These are phyloP conservation scores for Dunaliella sp. DNA, from an alignment of 139 green algal genomes.

Conservation along the genomic window DNA sequence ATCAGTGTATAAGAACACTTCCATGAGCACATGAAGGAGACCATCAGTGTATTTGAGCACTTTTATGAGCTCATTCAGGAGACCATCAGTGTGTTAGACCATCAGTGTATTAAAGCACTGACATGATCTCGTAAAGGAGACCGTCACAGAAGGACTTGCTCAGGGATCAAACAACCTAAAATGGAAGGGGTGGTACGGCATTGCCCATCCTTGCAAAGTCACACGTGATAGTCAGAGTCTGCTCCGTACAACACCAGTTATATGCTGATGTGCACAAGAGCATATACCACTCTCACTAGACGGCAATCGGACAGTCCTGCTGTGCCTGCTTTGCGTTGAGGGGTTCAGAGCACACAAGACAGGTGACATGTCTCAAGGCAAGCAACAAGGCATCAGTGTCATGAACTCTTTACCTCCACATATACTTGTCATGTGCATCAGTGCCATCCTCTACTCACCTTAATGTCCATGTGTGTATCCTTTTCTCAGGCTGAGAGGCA, in stretches of 20 bases:
- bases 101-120: too few species aligned
- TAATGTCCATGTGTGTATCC: not conserved
- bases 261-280: too few species aligned
- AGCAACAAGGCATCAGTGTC: not conserved
- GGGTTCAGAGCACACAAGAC: not conserved
- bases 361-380: not conserved
- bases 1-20: not conserved
- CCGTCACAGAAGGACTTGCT: too few species aligned
- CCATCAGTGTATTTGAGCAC: not conserved
- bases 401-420: not conserved
- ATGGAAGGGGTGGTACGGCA: too few species aligned
- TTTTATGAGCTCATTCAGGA: not conserved
- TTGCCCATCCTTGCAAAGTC: too few species aligned
- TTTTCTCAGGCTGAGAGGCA: not conserved
- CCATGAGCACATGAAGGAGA: not conserved
- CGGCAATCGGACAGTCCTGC: too few species aligned
- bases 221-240: too few species aligned
- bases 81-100: not conserved
- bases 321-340: too few species aligned
- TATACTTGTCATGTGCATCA: not conserved
- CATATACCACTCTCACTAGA: too few species aligned
- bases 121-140: too few species aligned
- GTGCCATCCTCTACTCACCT: not conserved
- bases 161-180: too few species aligned
- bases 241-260: too few species aligned